A percentile compares a stretch with the other conserved stretches of the same genome.
Conservation (phyloP, 2,329 filamentous ascomycete species). For the Ceratocystis smalleyi region DNA sequence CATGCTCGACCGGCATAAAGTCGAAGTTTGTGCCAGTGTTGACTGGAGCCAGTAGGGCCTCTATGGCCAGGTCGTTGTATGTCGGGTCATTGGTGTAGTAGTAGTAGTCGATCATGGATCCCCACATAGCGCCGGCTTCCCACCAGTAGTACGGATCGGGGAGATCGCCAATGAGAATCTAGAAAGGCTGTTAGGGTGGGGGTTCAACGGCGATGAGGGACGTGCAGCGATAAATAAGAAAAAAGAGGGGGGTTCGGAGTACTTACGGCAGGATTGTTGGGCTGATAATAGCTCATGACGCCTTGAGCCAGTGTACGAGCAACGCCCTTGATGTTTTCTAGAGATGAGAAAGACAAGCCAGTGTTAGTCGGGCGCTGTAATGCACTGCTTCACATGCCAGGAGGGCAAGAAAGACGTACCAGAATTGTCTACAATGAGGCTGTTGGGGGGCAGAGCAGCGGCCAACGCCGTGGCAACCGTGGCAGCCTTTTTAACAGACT, state of each 20-base stretch:
- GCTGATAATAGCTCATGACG: conserved; percentile 49
- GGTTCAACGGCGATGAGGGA: not conserved
- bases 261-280: conserved; percentile 29
- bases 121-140: conserved; percentile 50
- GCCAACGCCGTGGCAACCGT: not conserved
- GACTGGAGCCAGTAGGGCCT: conserved; percentile 40
- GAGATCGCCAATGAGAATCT: conserved; percentile 37
- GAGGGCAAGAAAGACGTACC: not conserved
- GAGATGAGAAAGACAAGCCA: conserved; percentile 14
- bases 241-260: not conserved
- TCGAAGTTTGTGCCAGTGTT: conserved; percentile 43
- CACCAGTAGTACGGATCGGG: conserved; percentile 55
- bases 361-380: conserved; percentile 25
- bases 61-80: conserved; percentile 44
- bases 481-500: conserved; percentile 10
- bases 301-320: conserved; percentile 45
- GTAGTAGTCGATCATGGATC: conserved; percentile 54
- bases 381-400: not conserved
- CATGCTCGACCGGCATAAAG: conserved; percentile 42
- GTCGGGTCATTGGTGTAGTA: conserved; percentile 46
- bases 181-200: not conserved
- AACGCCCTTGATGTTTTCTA: conserved; percentile 42
- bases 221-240: conserved; percentile 16
- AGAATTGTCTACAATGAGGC: conserved; percentile 9
- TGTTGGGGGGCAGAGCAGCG: conserved; percentile 10